Evolutionary conservation across 2,329 filamentous ascomycete species (phyloP), one percentile per base, ranked within the genome.

Genomic region (Ophiostoma sp.): DNA sequence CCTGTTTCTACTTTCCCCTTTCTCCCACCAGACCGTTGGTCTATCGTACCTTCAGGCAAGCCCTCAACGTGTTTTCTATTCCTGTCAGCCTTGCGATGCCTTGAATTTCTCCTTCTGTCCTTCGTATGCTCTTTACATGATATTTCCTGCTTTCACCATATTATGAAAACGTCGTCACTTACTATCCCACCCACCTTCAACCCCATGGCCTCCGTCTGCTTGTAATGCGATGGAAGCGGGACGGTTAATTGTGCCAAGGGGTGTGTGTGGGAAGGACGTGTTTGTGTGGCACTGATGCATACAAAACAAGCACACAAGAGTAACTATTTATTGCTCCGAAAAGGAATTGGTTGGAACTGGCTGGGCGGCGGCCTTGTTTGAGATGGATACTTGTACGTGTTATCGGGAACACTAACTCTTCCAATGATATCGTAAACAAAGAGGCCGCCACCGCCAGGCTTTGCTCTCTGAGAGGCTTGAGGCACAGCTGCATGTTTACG

Each of bases 401-500:
- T 59, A 55, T 42, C 50, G 36, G 36, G 22, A 28, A 36, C 68
- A 25, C 33, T 12, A 25, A 22, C 66, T 57, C 50, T 59, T 28
- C 50, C 50, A 57, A 59, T 28, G 15, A n/a, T 15, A 42, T 57
- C 31, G 3, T 57, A 19, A 57, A 42, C n/a, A 57, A 28, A 4
- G 36, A n/a, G 17, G 33, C 33, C 52, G 52, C 52, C 69, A 71
- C 55, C 17, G 15, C 69, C 69, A 36, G 39, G 55, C 25, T 45
- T 48, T 64, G 11, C 31, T 33, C 5, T 17, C 6, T 31, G 28
- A 31, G 19, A 33, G 8, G n/a, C 5, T 11, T 45, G 17, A 33
- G 69, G 69, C 69, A 61, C 52, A 48, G 52, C 52, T 61, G 69
- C 69, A 61, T 52, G 42, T 19, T 25, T 71, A 64, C 70, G 70